A percentile compares a stretch with the other conserved stretches of the same genome.
These are phyloP conservation scores for Phenoliferia sp. DNA, from an alignment of 1,284 basidiomycete genomes.

Conservation along the genomic window DNA sequence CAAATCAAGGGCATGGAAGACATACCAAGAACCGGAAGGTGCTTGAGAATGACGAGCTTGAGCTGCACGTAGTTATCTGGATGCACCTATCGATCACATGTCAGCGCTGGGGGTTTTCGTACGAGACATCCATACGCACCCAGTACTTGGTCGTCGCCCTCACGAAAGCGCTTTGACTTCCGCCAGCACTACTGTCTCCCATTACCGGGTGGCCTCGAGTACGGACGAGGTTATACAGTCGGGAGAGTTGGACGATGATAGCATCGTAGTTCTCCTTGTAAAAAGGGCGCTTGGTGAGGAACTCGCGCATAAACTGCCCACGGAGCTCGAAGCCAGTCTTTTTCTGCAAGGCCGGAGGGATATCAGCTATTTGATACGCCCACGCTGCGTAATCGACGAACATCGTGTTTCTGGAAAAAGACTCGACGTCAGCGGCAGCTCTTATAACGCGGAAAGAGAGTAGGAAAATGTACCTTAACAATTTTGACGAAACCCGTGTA, in stretches of 20 bases:
- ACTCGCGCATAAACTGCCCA: conserved; percentile 70
- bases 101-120: neutral
- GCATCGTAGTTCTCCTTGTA: conserved; percentile 73
- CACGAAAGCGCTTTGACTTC: conserved; percentile 92
- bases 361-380: neutral
- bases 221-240: conserved; percentile 90
- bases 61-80: conserved; percentile 90
- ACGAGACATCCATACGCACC: too few species aligned
- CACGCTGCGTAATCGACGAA: too few species aligned
- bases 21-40: conserved; percentile 84
- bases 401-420: conserved; percentile 68
- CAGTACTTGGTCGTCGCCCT: conserved; percentile 98
- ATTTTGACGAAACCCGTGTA: conserved; percentile 97
- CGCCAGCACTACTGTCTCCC: conserved; percentile 90
- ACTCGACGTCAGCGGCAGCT: too few species aligned
- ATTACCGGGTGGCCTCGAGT: conserved; percentile 90
- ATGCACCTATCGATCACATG: conserved; percentile 53
- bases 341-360: conserved; percentile 32
- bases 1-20: conserved; percentile 4
- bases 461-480: conserved; percentile 67
- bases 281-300: conserved; percentile 90
- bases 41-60: conserved; percentile 87
- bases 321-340: conserved; percentile 58
- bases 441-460: conserved; percentile 9
- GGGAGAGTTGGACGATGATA: conserved; percentile 93